Percentiles rank a stretch among this genome's conserved stretches.
phyloP scores from a whole-genome alignment of 1,284 basidiomycete genomes.

The Pseudomicrostroma phylloplanum region DNA sequence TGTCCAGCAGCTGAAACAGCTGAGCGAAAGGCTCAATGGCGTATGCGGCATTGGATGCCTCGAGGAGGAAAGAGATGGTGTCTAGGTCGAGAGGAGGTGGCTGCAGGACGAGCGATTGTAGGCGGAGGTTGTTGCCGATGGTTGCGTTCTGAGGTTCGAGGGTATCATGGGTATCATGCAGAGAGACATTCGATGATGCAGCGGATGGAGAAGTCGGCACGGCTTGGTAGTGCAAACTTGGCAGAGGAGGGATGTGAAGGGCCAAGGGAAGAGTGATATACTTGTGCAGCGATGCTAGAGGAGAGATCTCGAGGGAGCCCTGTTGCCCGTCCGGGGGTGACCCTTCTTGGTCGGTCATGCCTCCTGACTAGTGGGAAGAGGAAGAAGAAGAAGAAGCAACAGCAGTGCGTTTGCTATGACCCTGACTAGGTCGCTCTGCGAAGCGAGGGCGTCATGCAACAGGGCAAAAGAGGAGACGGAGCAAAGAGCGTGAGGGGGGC shows the following conservation, averaged over 20 bases:
- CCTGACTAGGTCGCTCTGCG: too few relatives aligned
- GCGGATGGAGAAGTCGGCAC: conserved; percentile 28
- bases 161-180: conserved; percentile 2
- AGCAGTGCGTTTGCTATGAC: too few relatives aligned
- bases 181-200: not conserved
- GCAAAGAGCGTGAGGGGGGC: too few relatives aligned
- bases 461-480: too few relatives aligned
- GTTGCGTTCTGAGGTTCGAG: conserved; percentile 12
- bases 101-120: conserved; percentile 24
- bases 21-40: conserved; percentile 28
- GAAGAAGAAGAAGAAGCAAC: too few relatives aligned
- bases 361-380: too few relatives aligned
- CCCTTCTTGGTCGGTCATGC: too few relatives aligned
- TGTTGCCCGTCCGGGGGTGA: too few relatives aligned
- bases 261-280: conserved; percentile 42
- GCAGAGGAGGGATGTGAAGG: conserved; percentile 38
- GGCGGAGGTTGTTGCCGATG: conserved; percentile 26
- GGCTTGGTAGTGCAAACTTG: conserved; percentile 27
- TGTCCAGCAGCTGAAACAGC: conserved; percentile 32
- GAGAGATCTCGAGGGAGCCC: too few relatives aligned
- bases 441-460: too few relatives aligned
- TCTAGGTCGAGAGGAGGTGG: conserved; percentile 27
- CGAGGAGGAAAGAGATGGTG: conserved; percentile 27
- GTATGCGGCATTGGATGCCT: conserved; percentile 25
- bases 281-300: too few relatives aligned